phyloP scores from a whole-genome alignment of 805 yeast species.

The Suhomyces sp. region DNA sequence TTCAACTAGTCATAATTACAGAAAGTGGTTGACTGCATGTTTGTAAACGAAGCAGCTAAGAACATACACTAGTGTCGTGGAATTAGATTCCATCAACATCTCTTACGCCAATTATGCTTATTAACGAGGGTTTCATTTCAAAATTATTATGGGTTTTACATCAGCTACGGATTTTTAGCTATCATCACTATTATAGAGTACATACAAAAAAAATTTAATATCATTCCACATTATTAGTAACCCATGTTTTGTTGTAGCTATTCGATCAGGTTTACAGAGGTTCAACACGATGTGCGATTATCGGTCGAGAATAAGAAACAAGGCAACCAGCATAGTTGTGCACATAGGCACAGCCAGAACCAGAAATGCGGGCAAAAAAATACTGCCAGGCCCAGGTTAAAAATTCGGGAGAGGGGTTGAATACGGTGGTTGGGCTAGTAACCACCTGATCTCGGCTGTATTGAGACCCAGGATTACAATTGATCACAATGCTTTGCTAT shows the following conservation, averaged over 20 bases:
- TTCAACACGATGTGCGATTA: not conserved
- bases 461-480: not conserved
- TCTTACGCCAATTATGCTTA: slow-evolving; percentile 2
- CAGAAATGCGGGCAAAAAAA: not conserved
- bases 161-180: slow-evolving; percentile 5
- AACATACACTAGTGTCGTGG: not conserved
- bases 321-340: not conserved
- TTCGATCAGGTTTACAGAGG: not conserved
- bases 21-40: slow-evolving; percentile 39
- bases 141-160: slow-evolving; percentile 1
- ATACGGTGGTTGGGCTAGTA: not conserved
- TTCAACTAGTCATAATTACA: slow-evolving; percentile 37
- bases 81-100: slow-evolving; percentile 1
- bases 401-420: not conserved
- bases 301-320: not conserved
- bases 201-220: not conserved
- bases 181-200: slow-evolving; percentile 7
- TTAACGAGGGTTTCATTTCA: slow-evolving; percentile 1
- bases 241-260: not conserved
- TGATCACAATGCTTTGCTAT: not conserved
- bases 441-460: not conserved
- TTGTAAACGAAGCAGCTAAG: slow-evolving; percentile 9
- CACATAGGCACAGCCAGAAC: not conserved
- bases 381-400: not conserved
- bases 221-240: not conserved